Conservation (phyloP, 2,329 filamentous ascomycete species). For the Ophiosphaerella herpotricha region DNA sequence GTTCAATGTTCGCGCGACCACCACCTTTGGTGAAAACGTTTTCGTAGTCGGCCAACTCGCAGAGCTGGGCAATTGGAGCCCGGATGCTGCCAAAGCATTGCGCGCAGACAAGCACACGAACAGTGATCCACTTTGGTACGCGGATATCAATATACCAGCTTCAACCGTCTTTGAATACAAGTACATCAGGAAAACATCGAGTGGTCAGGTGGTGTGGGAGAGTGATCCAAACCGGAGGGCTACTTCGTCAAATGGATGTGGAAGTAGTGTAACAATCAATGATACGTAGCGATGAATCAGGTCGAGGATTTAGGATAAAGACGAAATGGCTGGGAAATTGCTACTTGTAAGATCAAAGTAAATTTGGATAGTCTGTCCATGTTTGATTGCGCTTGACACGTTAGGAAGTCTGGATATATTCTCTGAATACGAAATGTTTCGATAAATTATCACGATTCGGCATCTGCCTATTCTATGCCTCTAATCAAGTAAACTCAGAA, state of each 20-base stretch:
- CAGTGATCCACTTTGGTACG: conserved; percentile 53
- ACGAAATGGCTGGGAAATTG: too few species aligned
- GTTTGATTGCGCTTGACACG: too few species aligned
- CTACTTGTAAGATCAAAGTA: too few species aligned
- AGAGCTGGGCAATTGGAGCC: conserved; percentile 52
- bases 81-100: conserved; percentile 46
- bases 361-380: too few species aligned
- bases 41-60: conserved; percentile 50
- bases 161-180: conserved; percentile 50
- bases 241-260: conserved; percentile 27
- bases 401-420: too few species aligned
- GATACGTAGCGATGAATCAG: conserved; percentile 25
- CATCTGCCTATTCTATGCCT: too few species aligned
- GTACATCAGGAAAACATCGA: conserved; percentile 53
- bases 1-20: conserved; percentile 55
- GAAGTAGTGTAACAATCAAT: conserved; percentile 18
- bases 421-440: too few species aligned
- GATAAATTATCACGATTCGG: too few species aligned
- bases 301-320: too few species aligned
- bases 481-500: too few species aligned
- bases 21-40: conserved; percentile 55
- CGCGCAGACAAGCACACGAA: conserved; percentile 50
- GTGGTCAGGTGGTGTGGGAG: conserved; percentile 53
- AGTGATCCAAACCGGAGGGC: conserved; percentile 49
- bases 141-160: conserved; percentile 46